A percentile compares a stretch with the other conserved stretches of the same genome.
Evolutionary conservation across 495 filamentous ascomycete genomes (phyloP).

Genomic region (Evernia prunastri): DNA sequence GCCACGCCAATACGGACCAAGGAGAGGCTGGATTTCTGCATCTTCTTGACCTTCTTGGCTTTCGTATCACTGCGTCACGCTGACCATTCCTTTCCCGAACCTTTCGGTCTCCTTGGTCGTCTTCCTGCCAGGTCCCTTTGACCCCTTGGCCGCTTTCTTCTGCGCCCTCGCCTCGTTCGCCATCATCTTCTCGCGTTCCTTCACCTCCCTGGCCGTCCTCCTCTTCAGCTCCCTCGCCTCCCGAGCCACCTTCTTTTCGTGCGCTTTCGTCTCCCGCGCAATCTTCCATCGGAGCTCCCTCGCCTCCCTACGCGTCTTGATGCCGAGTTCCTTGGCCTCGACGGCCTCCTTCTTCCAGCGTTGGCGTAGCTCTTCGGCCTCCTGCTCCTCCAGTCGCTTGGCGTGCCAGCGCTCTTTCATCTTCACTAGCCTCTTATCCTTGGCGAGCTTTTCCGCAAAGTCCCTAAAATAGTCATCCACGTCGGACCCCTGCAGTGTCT

Average conservation of each 20-base stretch:
- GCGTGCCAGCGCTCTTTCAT: background rate
- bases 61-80: background rate
- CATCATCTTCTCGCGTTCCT: slow-evolving; percentile 4
- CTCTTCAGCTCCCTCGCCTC: background rate
- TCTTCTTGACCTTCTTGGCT: too few species aligned
- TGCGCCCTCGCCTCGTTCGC: background rate
- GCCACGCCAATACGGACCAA: too few species aligned
- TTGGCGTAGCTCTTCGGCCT: background rate
- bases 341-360: background rate
- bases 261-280: background rate
- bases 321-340: background rate
- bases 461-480: background rate
- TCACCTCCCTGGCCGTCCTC: background rate
- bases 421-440: background rate
- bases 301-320: background rate
- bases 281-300: background rate
- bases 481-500: background rate
- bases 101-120: background rate
- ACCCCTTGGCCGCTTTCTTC: background rate
- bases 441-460: background rate
- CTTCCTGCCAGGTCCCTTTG: background rate
- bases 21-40: too few species aligned
- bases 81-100: background rate
- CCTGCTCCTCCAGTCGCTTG: background rate
- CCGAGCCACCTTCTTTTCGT: background rate